Conservation (phyloP, 108 stramenopile genomes). For the Conticribra guillardii region DNA sequence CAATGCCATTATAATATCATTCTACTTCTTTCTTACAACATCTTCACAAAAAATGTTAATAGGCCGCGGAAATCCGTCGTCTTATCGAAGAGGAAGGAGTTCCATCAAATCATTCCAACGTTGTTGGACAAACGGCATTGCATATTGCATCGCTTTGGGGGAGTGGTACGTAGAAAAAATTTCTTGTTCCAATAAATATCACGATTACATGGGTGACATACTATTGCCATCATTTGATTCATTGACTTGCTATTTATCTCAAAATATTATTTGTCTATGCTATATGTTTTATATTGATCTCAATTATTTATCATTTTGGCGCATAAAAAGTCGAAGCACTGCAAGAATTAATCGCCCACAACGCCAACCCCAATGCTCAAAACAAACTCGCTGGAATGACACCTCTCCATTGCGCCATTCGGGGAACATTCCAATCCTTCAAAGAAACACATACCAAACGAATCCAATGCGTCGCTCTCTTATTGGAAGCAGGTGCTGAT, state of each 20-base stretch:
- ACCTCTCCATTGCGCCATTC: conserved; percentile 67
- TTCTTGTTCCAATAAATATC: conserved; percentile 1
- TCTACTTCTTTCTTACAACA: not conserved
- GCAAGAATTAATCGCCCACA: conserved; percentile 47
- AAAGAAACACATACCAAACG: conserved; percentile 43
- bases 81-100: conserved; percentile 57
- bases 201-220: no score
- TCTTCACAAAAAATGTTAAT: not conserved
- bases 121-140: conserved; percentile 71
- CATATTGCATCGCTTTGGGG: conserved; percentile 82
- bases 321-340: conserved; percentile 43
- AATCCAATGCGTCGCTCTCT: conserved; percentile 42
- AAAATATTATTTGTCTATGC: not conserved
- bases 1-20: no score
- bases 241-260: not conserved
- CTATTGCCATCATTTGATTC: no score
- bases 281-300: no score
- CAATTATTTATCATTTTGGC: not conserved
- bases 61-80: conserved; percentile 43
- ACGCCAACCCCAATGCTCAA: conserved; percentile 56
- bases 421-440: conserved; percentile 54
- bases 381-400: conserved; percentile 65
- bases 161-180: conserved; percentile 32
- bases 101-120: conserved; percentile 61
- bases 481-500: conserved; percentile 63